phyloP scores from a whole-genome alignment of 2,329 filamentous ascomycete genomes.

The Exophiala bonariae region DNA sequence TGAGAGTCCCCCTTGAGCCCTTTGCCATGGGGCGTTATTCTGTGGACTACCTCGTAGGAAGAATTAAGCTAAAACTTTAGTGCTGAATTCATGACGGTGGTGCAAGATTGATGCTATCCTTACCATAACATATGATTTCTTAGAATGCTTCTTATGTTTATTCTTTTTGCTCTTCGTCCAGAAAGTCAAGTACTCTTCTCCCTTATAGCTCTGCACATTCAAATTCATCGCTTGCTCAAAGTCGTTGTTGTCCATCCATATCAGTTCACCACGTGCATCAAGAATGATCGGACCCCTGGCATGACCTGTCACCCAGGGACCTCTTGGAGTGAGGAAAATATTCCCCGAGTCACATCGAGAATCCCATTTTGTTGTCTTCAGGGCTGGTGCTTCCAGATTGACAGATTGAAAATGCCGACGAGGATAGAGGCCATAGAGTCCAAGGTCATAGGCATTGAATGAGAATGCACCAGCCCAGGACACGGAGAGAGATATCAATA shows the following conservation, averaged over 20 bases:
- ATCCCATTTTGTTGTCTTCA: slow-evolving; percentile 32
- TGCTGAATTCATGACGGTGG: slow-evolving; percentile 43
- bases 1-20: slow-evolving; percentile 26
- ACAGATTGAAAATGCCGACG: slow-evolving; percentile 20
- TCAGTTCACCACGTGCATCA: slow-evolving; percentile 16
- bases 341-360: slow-evolving; percentile 39
- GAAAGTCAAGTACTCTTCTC: slow-evolving; percentile 48
- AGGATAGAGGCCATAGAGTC: slow-evolving; percentile 25
- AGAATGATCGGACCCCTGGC: slow-evolving; percentile 23
- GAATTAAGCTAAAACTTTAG: slow-evolving; percentile 46
- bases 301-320: slow-evolving; percentile 10
- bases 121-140: slow-evolving; percentile 37
- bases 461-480: slow-evolving; percentile 14
- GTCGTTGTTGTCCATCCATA: slow-evolving; percentile 40
- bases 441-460: slow-evolving; percentile 21
- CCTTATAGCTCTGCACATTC: slow-evolving; percentile 46
- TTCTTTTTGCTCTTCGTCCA: slow-evolving; percentile 49
- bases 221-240: slow-evolving; percentile 46
- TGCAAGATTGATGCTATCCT: slow-evolving; percentile 35
- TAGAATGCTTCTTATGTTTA: slow-evolving; percentile 49
- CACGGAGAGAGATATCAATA: slow-evolving; percentile 4
- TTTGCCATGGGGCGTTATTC: slow-evolving; percentile 15
- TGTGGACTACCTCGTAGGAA: slow-evolving; percentile 24
- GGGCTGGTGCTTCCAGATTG: slow-evolving; percentile 16
- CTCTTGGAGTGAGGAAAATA: slow-evolving; percentile 18